Base-by-base conservation (phyloP, 2,329 filamentous ascomycete species). In the Mycosphaerella arachidis region DNA sequence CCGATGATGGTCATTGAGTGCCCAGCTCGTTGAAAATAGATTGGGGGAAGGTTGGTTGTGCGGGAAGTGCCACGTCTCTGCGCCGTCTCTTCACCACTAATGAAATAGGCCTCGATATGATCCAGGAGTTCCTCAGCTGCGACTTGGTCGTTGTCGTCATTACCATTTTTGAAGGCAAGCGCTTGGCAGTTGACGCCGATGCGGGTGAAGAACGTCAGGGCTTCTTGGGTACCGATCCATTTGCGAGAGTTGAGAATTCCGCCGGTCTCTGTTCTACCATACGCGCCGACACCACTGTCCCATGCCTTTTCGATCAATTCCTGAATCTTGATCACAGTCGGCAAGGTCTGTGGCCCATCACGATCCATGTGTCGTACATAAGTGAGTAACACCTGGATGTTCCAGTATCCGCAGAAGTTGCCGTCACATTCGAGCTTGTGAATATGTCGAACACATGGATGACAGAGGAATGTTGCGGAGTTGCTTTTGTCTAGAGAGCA, bases 181-280 rank as follows among this genome's bases (percentile, higher is more conserved):
- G 87, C 85, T 57, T 86, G 82, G 65, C 77, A 72, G 7, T 70
- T 72, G 59, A 75, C 74, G 57, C 76, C 73, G 61, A 96, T 89
- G 4, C 83, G 79, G 7, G 92, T 78, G 67, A 96, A 89, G 66
- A 96, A 82, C 7, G 92, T 90, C 73, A 93, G 85, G 6, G 90
- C 91, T 80, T 97, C 93, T 8, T 91, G 87, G 1, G 93, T 97
- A 16, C 93, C 93, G 67, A 97, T 97, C 71, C 94, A 97, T 74
- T 97, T 97, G 61, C 94, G 85, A 0, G 92, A 96, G n/a, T 87
- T 87, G 64, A 80, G 85, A 64, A 97, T 89, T 0, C 92, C 91
- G 2, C 93, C 93, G 0, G 92, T 97, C 74, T 97, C 91, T 2
- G 84, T 71, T 35, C 90, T 83, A 3, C 89, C 91, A 48, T 86